Evolutionary conservation across 768 basidiomycete species (phyloP).

Genomic region (Paxillus rubicundulus): DNA sequence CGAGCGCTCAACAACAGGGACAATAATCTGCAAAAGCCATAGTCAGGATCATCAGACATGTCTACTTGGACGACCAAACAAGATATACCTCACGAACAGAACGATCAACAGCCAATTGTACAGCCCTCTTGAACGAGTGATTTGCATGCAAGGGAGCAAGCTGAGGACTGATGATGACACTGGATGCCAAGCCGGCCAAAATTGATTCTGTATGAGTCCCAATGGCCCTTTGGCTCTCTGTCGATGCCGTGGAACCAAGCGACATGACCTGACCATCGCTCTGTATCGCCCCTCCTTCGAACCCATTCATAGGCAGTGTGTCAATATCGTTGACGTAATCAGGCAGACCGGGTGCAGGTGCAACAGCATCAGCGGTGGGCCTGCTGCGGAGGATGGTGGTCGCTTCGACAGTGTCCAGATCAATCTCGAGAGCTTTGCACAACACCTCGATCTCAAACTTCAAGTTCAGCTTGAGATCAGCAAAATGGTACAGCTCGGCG

Average conservation of each 20-base stretch:
- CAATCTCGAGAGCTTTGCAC: slow-evolving; percentile 87
- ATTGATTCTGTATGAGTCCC: slow-evolving; percentile 82
- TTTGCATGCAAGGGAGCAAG: slow-evolving; percentile 74
- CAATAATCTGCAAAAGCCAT: slow-evolving; percentile 64
- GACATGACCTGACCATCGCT: slow-evolving; percentile 60
- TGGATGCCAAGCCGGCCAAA: slow-evolving; percentile 63
- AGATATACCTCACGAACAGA: slow-evolving; percentile 84
- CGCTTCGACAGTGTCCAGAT: slow-evolving; percentile 81
- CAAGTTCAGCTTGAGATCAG: slow-evolving; percentile 91
- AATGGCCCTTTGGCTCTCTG: slow-evolving; percentile 65
- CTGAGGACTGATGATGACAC: slow-evolving; percentile 75
- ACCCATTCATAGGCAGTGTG: slow-evolving; percentile 70
- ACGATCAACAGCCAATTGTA: slow-evolving; percentile 87
- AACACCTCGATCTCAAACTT: slow-evolving; percentile 99
- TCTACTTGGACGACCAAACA: neutral
- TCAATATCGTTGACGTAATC: slow-evolving; percentile 83
- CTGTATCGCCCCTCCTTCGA: slow-evolving; percentile 50
- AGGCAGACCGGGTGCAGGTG: slow-evolving; percentile 56
- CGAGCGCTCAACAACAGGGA: slow-evolving; percentile 96
- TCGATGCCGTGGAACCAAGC: slow-evolving; percentile 56
- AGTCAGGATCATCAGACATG: neutral
- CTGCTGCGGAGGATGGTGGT: slow-evolving; percentile 80
- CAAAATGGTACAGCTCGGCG: slow-evolving; percentile 95
- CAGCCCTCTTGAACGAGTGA: slow-evolving; percentile 83
- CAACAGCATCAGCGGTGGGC: slow-evolving; percentile 54